These are phyloP conservation scores for Dioszegia crocea DNA, from an alignment of 768 basidiomycete genomes.

Conservation along the genomic window DNA sequence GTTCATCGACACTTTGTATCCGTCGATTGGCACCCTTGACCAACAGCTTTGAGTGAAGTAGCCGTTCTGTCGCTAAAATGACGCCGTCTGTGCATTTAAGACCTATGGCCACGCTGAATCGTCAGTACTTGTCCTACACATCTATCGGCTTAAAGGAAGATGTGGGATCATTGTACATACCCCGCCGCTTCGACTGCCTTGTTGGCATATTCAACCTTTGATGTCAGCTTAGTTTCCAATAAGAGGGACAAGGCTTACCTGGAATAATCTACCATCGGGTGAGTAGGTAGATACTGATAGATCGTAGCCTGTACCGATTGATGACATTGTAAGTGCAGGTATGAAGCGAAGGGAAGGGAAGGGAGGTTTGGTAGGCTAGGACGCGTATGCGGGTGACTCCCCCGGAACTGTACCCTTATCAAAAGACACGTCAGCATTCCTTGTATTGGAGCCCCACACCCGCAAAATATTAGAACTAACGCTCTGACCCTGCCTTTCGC, in stretches of 20 bases:
- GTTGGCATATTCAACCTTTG: conserved; percentile 93
- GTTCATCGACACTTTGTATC: conserved; percentile 88
- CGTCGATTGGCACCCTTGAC: conserved; percentile 88
- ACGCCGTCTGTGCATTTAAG: conserved; percentile 90
- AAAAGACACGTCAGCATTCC: too few species aligned
- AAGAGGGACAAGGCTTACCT: conserved; percentile 56
- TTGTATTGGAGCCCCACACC: too few species aligned
- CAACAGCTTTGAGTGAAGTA: conserved; percentile 90
- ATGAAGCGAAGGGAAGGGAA: not conserved
- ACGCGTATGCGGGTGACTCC: not conserved
- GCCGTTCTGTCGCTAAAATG: conserved; percentile 94
- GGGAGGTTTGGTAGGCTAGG: not conserved
- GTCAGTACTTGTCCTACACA: conserved; percentile 4
- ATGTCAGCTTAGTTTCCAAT: not conserved
- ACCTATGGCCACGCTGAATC: conserved; percentile 83
- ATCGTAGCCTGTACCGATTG: conserved; percentile 98
- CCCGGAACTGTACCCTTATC: not conserved
- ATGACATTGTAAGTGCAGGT: conserved; percentile 67
- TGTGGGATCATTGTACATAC: too few species aligned
- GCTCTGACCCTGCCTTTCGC: not conserved
- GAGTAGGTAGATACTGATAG: conserved; percentile 52
- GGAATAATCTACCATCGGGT: conserved; percentile 97
- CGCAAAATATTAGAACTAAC: not conserved
- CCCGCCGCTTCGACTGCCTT: conserved; percentile 99
- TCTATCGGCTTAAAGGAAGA: conserved; percentile 1